phyloP scores from a whole-genome alignment of 139 green algal species.

The Chloropicon primus region DNA sequence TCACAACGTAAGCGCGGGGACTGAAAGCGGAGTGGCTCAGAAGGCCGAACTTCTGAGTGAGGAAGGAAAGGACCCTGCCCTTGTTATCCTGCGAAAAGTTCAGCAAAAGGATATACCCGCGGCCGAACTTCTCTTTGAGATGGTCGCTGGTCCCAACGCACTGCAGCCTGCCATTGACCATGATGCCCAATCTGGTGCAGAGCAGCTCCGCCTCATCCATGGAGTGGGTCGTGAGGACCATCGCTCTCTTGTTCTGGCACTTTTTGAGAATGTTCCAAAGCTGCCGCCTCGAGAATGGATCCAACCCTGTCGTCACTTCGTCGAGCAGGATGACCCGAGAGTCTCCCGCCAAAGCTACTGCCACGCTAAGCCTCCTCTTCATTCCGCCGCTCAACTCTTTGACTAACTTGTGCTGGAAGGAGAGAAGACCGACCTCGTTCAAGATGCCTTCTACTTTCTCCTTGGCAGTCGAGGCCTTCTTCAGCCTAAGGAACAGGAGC shows the following conservation, averaged over 20 bases:
- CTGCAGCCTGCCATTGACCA: neutral
- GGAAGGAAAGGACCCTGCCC: neutral
- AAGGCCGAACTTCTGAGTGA: neutral
- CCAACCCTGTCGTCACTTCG: neutral
- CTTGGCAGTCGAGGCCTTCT: neutral
- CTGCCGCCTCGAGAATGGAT: neutral
- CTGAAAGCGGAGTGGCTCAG: no score
- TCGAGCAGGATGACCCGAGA: conserved; percentile 8
- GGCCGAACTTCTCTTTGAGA: neutral
- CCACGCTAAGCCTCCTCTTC: conserved; percentile 69
- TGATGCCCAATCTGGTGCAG: neutral
- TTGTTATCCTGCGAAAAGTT: neutral
- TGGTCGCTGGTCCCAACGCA: neutral
- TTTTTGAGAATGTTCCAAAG: neutral
- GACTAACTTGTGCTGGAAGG: neutral
- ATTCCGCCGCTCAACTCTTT: conserved; percentile 43
- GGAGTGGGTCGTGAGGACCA: neutral
- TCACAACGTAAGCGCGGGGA: no score
- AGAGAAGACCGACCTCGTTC: neutral
- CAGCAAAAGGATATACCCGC: neutral
- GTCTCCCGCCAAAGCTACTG: conserved; percentile 79
- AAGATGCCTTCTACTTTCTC: neutral
- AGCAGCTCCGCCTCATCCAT: neutral
- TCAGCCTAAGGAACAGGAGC: neutral
- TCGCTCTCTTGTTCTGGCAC: neutral